Evolutionary conservation across 176 grass and related monocot genomes (phyloP).

Genomic region (Musa schizocarpa): DNA sequence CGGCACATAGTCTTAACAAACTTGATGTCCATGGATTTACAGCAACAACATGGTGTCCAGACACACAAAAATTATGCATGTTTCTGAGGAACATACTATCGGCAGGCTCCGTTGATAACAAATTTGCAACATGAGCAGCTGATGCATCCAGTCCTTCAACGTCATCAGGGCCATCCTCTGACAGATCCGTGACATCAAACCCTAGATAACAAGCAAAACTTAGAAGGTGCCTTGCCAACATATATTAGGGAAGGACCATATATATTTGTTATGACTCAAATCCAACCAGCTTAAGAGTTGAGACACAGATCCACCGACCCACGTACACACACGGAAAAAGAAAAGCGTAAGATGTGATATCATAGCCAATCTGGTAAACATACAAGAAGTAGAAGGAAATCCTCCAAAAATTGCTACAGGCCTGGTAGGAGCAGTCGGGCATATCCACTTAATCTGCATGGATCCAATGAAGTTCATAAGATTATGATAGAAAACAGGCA

Average conservation of each 20-base stretch:
- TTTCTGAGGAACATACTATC: constrained; percentile 48
- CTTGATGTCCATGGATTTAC: neutral
- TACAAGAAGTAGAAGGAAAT: constrained; percentile 83
- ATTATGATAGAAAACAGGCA: neutral
- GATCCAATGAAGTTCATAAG: constrained; percentile 14
- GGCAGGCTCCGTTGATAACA: constrained; percentile 80
- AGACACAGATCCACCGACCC: neutral
- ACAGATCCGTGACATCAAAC: constrained; percentile 88
- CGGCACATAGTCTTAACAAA: neutral
- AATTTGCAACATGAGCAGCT: constrained; percentile 87
- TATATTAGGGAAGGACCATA: neutral
- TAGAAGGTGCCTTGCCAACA: neutral
- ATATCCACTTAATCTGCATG: constrained; percentile 97
- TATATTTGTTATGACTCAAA: neutral
- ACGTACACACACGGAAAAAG: neutral
- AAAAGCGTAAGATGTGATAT: neutral
- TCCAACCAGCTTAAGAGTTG: neutral
- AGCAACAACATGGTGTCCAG: neutral
- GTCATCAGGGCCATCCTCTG: constrained; percentile 70
- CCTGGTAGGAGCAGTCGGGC: constrained; percentile 74
- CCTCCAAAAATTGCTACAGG: constrained; percentile 79
- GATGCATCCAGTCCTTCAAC: constrained; percentile 80
- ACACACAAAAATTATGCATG: neutral
- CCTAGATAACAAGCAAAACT: constrained; percentile 34
- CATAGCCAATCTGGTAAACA: constrained; percentile 10